Percentiles rank a stretch among this genome's conserved stretches.
These are phyloP conservation scores for Aspergillus jensenii DNA, from an alignment of 2,329 filamentous ascomycete species.

Conservation along the genomic window DNA sequence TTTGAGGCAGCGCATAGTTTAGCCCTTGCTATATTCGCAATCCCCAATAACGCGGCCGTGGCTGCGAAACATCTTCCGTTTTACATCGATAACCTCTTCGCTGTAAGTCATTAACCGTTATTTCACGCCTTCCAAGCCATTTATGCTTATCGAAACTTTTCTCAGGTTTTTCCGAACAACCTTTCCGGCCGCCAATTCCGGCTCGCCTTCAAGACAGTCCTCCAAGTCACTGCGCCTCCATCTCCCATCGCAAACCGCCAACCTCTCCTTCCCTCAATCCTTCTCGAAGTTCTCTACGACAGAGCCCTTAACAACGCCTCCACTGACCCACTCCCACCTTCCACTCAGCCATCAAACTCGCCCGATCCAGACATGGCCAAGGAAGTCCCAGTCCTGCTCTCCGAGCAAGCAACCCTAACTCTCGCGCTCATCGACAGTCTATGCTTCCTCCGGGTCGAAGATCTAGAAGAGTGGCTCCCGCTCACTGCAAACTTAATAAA, in stretches of 20 bases:
- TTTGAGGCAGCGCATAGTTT: conserved; percentile 88
- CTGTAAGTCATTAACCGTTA: conserved; percentile 36
- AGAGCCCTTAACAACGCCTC: conserved; percentile 56
- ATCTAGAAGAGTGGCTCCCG: conserved; percentile 79
- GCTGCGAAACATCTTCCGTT: conserved; percentile 73
- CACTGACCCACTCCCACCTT: conserved; percentile 50
- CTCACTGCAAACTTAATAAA: conserved; percentile 68
- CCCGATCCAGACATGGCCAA: conserved; percentile 35
- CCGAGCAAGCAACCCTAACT: conserved; percentile 75
- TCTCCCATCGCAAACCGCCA: conserved; percentile 71
- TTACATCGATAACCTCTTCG: conserved; percentile 79
- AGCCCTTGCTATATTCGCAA: conserved; percentile 75
- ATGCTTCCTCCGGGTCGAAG: conserved; percentile 66
- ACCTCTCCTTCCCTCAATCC: conserved; percentile 73
- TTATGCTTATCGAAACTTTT: neutral
- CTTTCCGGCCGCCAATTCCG: conserved; percentile 84
- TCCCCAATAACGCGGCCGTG: conserved; percentile 72
- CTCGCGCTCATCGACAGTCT: conserved; percentile 78
- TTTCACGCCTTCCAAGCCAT: neutral
- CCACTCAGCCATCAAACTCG: conserved; percentile 28
- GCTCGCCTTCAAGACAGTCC: conserved; percentile 80
- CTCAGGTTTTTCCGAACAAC: conserved; percentile 69
- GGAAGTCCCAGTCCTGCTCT: conserved; percentile 41
- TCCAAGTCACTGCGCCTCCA: conserved; percentile 78
- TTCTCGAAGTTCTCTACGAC: conserved; percentile 75